phyloP scores from a whole-genome alignment of 1,284 basidiomycete species.

The Pyrrhoderma noxium region DNA sequence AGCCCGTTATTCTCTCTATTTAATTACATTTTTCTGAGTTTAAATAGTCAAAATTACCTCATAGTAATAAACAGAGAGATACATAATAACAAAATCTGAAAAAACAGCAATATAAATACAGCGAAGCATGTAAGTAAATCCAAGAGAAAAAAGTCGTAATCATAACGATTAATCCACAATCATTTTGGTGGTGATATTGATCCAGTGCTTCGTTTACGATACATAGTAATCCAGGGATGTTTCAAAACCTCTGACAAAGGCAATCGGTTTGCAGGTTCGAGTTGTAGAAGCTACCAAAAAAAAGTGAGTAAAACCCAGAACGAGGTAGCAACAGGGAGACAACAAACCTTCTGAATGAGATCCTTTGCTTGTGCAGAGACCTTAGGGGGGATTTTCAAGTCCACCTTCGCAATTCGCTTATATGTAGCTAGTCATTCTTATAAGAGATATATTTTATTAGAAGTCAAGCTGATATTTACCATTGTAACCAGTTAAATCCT shows the following conservation, averaged over 20 bases:
- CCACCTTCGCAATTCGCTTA: slow-evolving; percentile 75
- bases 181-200: neutral
- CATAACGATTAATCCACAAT: neutral
- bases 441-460: neutral
- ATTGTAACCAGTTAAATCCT: slow-evolving; percentile 72
- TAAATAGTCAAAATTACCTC: too few relatives aligned
- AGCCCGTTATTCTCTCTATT: too few relatives aligned
- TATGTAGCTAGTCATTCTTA: slow-evolving; percentile 62
- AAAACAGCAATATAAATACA: too few relatives aligned
- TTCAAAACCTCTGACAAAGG: slow-evolving; percentile 73
- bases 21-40: too few relatives aligned
- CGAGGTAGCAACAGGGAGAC: slow-evolving; percentile 20
- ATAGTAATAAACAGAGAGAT: too few relatives aligned
- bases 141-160: neutral
- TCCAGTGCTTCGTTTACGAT: slow-evolving; percentile 31
- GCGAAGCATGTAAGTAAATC: too few relatives aligned
- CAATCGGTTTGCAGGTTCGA: slow-evolving; percentile 79
- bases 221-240: slow-evolving; percentile 92
- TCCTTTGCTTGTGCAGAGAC: slow-evolving; percentile 64
- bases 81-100: too few relatives aligned
- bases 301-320: slow-evolving; percentile 22
- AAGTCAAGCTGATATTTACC: slow-evolving; percentile 39
- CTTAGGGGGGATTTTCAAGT: slow-evolving; percentile 66
- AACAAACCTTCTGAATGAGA: slow-evolving; percentile 49
- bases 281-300: slow-evolving; percentile 74